Evolutionary conservation across 2,329 filamentous ascomycete genomes (phyloP), one percentile per base, ranked within the genome.

Genomic region (Ceratocystis colombiana): DNA sequence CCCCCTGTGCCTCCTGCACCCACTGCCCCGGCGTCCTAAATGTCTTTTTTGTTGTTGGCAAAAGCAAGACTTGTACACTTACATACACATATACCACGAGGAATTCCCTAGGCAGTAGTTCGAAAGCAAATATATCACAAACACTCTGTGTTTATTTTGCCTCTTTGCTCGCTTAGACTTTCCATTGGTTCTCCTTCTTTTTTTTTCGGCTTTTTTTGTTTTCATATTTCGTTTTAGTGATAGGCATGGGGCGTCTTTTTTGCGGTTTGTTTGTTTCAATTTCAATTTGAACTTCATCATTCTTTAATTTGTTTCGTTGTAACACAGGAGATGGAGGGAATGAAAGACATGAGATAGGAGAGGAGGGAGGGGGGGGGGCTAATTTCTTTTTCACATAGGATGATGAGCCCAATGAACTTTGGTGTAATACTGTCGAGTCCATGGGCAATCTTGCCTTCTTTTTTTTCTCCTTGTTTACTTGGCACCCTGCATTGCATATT

Each of bases 1-100:
- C 61, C 61, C 22, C 61, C 61, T 37, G 61, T 64, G 20, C 67
- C 67, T 45, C 67, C 67, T 15, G 61, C 64, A 6, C 61, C 67
- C 5, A 50, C 50, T 7, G 67, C 64, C 37, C 61, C 67, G 30
- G 48, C 64, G 7, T 64, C 64, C 46, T 68, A 62, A 64, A 41
- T 57, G 17, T 64, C 28, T 33, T 59, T 59, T 20, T 59, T 33
- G 10, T 37, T 7, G n/a, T 12, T 20, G 53, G 15, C 33, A 64
- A 62, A 59, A 20, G n/a, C 44, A 62, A 62, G 33, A 44, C 41
- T 6, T 62, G 59, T 45, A 62, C 41, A 62, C 41, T 44, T 45
- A 64, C 46, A 64, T 48, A 62, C n/a, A 64, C 30, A 48, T n/a
- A 64, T 59, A 37, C 53, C 17, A 25, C 7, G 17, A 59, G 28